Conservation (phyloP, 352 stramenopile species). For the Thraustochytrium sp. region DNA sequence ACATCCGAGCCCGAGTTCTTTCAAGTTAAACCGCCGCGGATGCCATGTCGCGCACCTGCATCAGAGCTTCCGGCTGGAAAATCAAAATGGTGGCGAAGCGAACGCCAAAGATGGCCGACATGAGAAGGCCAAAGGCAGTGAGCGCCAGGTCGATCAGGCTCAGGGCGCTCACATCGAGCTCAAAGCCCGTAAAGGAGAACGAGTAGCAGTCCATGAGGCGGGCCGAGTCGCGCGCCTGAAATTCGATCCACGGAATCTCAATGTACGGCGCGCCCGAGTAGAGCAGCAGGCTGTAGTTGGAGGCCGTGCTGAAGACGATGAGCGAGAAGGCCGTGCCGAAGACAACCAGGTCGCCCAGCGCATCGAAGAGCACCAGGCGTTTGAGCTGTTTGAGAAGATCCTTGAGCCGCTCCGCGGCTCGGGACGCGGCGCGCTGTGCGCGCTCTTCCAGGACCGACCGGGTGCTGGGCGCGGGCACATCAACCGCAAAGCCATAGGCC, state of each 20-base stretch:
- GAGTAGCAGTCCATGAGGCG: constrained; percentile 22
- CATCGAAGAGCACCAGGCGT: constrained; percentile 7
- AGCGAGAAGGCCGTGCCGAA: not conserved
- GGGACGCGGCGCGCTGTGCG: not conserved
- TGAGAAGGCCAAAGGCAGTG: not conserved
- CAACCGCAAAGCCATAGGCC: not conserved
- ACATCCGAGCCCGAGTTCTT: no score
- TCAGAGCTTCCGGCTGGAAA: not conserved
- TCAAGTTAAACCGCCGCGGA: no score
- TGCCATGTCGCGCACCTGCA: no score
- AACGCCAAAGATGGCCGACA: not conserved
- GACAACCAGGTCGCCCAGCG: constrained; percentile 8
- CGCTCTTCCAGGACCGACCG: no score
- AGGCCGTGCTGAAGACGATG: not conserved
- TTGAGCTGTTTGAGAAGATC: not conserved
- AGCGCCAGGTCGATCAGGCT: not conserved
- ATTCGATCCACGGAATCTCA: not conserved
- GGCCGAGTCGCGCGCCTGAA: not conserved
- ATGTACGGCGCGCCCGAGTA: constrained; percentile 12
- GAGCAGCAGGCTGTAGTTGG: not conserved
- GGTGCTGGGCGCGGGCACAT: not conserved
- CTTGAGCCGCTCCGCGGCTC: not conserved
- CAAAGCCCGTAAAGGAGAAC: not conserved
- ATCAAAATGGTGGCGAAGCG: not conserved
- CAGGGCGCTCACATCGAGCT: not conserved